Percentiles rank a stretch among this genome's conserved stretches.
These are phyloP conservation scores for Delphinella strobiligena DNA, from an alignment of 2,329 filamentous ascomycete genomes.

Conservation along the genomic window DNA sequence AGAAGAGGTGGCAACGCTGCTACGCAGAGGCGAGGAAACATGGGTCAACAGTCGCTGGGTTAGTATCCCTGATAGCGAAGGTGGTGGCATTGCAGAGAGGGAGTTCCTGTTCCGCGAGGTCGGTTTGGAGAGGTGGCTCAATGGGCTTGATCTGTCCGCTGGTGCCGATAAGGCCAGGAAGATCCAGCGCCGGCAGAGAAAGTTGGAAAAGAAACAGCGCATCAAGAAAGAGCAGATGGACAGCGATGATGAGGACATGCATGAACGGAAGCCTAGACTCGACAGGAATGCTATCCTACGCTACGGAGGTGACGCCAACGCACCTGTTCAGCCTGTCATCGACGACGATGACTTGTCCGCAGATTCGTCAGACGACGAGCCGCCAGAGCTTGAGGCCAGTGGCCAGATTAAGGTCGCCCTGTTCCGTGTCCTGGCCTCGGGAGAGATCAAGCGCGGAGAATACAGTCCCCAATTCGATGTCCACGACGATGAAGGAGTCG, in stretches of 20 bases:
- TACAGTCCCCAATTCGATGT: constrained; percentile 97
- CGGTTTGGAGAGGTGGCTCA: constrained; percentile 89
- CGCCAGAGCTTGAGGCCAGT: constrained; percentile 76
- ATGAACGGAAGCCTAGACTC: constrained; percentile 24
- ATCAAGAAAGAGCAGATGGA: constrained; percentile 52
- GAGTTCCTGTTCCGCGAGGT: constrained; percentile 97
- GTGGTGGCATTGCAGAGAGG: constrained; percentile 85
- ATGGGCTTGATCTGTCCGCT: constrained; percentile 78
- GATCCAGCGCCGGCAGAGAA: constrained; percentile 44
- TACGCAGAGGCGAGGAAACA: constrained; percentile 88
- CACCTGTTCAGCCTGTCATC: constrained; percentile 56
- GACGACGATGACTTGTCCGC: constrained; percentile 59
- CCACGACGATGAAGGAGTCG: constrained; percentile 68
- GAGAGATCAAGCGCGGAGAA: constrained; percentile 94
- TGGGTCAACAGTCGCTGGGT: constrained; percentile 99
- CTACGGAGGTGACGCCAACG: constrained; percentile 66
- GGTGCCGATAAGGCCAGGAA: constrained; percentile 58
- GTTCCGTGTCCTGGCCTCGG: constrained; percentile 87
- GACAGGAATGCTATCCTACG: constrained; percentile 51
- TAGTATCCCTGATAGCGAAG: constrained; percentile 79
- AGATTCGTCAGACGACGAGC: constrained; percentile 66
- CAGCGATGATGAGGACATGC: constrained; percentile 32
- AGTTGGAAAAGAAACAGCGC: constrained; percentile 63
- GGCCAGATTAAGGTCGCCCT: constrained; percentile 97
- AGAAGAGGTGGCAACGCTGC: constrained; percentile 89